Evolutionary conservation across 331 rosid genomes (phyloP), one percentile per base, ranked within the genome.

Genomic region (Malus hybrid): DNA sequence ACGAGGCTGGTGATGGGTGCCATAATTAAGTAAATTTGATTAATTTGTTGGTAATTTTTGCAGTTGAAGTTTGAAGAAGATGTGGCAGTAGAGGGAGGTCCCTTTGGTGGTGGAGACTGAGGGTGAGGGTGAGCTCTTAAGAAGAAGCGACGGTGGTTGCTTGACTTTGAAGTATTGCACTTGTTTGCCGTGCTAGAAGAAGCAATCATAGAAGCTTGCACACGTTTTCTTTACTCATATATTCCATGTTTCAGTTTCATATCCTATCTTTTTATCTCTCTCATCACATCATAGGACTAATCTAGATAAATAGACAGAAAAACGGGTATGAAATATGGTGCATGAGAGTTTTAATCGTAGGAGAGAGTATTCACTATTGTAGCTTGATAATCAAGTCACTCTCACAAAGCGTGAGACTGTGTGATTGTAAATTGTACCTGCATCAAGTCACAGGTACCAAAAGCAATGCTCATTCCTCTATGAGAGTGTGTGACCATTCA

Each of bases 1-100:
- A 73, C 60, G 32, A 62, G 32, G 46, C 24, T 73, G 48, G 70
- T 44, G 58, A 73, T 73, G 60, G 77, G 77, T 61, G 70, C 70
- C 77, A 73, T 73, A 3, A 6, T 39, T 39, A 39, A 39, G 18
- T 14, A 28, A 26, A 62, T 13, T 6, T 26, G 15, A 15, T 28
- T 26, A 30, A 32, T 63, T 2, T 63, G 44, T 63, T 32, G 46
- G 46, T 16, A 32, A 3, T 63, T 63, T 14, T 6, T 6, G 66
- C 8, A 50, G 56, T 50, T 50, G 56, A 50, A 50, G n/a, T 50
- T 15, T 6, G 56, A 50, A 15, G 1, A 7, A 10, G 46, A 50
- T 15, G 56, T 50, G 56, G 56, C 9, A 1, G 72, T 39, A 39
- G 70, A 24, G 3, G 72, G 6, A 1, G 20, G 36, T 22, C 44